Percentiles rank a stretch among this genome's conserved stretches.
Evolutionary conservation across 495 filamentous ascomycete genomes (phyloP).

Genomic region (Hypomontagnella submonticulosa): DNA sequence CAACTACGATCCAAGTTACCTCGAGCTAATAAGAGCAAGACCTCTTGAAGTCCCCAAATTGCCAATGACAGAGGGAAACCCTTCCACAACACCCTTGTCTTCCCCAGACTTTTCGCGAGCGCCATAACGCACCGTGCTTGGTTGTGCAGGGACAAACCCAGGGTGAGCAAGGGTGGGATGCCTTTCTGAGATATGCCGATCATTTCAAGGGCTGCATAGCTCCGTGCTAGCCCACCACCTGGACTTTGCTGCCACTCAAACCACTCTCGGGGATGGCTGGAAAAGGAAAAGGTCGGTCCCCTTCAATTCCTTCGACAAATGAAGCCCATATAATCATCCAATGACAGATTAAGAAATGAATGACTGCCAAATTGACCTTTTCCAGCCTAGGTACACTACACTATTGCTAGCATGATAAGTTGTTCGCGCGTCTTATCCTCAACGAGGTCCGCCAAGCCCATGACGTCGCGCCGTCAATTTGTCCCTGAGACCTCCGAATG

Average conservation of each 20-base stretch:
- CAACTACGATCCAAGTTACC: neutral
- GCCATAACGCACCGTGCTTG: slow-evolving; percentile 34
- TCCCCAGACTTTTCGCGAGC: slow-evolving; percentile 43
- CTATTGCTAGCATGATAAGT: slow-evolving; percentile 6
- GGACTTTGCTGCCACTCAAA: slow-evolving; percentile 9
- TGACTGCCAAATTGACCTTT: slow-evolving; percentile 33
- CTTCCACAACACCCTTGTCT: slow-evolving; percentile 32
- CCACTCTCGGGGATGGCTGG: slow-evolving; percentile 24
- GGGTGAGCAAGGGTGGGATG: slow-evolving; percentile 35
- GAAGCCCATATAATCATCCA: slow-evolving; percentile 33
- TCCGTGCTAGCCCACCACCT: slow-evolving; percentile 16
- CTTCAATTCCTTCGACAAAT: slow-evolving; percentile 41
- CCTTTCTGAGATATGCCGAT: slow-evolving; percentile 46
- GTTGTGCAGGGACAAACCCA: slow-evolving; percentile 27
- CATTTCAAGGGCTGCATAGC: slow-evolving; percentile 31
- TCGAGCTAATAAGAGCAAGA: slow-evolving; percentile 1
- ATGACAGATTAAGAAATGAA: slow-evolving; percentile 25
- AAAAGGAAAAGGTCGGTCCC: slow-evolving; percentile 38
- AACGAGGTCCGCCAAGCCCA: slow-evolving; percentile 27
- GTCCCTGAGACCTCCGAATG: slow-evolving; percentile 21
- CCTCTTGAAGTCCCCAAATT: too few species aligned
- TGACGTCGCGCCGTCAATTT: slow-evolving; percentile 39
- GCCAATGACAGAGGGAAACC: too few species aligned
- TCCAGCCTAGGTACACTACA: slow-evolving; percentile 18
- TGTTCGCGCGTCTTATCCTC: slow-evolving; percentile 20